phyloP scores from a whole-genome alignment of 2,329 filamentous ascomycete genomes.

The Stemphylium lycopersici region DNA sequence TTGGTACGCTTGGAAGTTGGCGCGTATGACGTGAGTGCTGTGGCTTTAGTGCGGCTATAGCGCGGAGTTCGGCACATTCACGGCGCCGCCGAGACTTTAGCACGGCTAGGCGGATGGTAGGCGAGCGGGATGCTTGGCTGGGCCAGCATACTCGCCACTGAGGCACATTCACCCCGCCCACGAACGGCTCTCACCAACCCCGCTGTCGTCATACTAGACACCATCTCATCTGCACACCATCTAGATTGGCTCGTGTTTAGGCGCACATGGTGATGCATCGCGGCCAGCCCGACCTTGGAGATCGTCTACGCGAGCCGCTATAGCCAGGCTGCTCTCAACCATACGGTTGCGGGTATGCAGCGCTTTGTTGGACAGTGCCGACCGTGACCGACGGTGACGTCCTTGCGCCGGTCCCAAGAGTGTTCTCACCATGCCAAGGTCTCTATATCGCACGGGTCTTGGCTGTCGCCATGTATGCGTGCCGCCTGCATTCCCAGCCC shows the following conservation, averaged over 20 bases:
- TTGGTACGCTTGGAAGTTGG: slow-evolving; percentile 17
- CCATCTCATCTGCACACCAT: not conserved
- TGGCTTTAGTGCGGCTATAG: slow-evolving; percentile 9
- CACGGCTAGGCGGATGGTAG: slow-evolving; percentile 27
- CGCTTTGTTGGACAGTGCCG: slow-evolving; percentile 22
- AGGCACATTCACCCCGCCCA: not conserved
- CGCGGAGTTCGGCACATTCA: slow-evolving; percentile 21
- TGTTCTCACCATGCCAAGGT: slow-evolving; percentile 35
- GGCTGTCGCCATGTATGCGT: slow-evolving; percentile 35
- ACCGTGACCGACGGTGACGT: slow-evolving; percentile 35
- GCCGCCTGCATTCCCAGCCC: slow-evolving; percentile 24
- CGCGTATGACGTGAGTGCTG: slow-evolving; percentile 24
- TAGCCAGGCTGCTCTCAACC: slow-evolving; percentile 4
- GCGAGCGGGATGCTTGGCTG: slow-evolving; percentile 18
- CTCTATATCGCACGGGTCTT: slow-evolving; percentile 35
- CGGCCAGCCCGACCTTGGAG: not conserved
- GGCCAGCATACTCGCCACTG: slow-evolving; percentile 1
- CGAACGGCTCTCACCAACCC: slow-evolving; percentile 2
- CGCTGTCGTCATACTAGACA: slow-evolving; percentile 9
- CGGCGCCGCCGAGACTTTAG: slow-evolving; percentile 18
- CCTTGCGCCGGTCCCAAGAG: slow-evolving; percentile 34
- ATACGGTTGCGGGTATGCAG: slow-evolving; percentile 17
- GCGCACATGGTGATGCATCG: not conserved
- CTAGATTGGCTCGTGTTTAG: not conserved
- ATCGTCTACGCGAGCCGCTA: slow-evolving; percentile 10